phyloP scores from a whole-genome alignment of 148 eudicot genomes.

The Pouteria glomerata region DNA sequence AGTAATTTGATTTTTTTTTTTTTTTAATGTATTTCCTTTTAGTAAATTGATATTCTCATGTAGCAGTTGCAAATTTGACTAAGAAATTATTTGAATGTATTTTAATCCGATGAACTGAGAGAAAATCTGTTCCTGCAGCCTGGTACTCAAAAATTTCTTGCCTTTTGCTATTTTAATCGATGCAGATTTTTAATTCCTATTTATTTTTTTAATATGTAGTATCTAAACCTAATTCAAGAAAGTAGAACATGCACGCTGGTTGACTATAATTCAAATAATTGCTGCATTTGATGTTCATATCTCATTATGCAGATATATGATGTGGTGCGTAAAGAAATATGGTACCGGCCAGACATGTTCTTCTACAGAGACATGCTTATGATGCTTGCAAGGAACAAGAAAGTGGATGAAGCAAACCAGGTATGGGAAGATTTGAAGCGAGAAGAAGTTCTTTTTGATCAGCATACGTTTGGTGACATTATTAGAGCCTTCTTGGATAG shows the following conservation, averaged over 20 bases:
- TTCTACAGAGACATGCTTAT: slow-evolving; percentile 93
- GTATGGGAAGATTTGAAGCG: slow-evolving; percentile 78
- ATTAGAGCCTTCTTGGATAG: slow-evolving; percentile 74
- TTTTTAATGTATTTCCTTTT: too few relatives aligned
- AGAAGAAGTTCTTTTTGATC: slow-evolving; percentile 79
- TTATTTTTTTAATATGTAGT: too few relatives aligned
- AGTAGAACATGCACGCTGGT: not conserved
- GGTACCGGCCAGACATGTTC: slow-evolving; percentile 99
- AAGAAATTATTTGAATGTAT: not conserved
- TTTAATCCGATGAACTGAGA: not conserved
- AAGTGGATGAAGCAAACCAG: slow-evolving; percentile 55
- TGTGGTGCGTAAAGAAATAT: slow-evolving; percentile 87
- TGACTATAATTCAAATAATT: not conserved
- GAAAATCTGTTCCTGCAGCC: not conserved
- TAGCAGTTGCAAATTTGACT: not conserved
- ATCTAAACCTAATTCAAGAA: not conserved
- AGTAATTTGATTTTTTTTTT: too few relatives aligned
- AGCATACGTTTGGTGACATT: slow-evolving; percentile 93
- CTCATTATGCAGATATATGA: slow-evolving; percentile 55
- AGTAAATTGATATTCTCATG: not conserved
- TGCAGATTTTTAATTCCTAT: not conserved
- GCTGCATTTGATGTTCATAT: not conserved
- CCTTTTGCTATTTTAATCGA: not conserved
- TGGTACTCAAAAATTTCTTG: not conserved
- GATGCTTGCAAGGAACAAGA: slow-evolving; percentile 89